Evolutionary conservation across 192 early-diverging fungal genomes (phyloP).

Genomic region (Coemansia nantahalensis): DNA sequence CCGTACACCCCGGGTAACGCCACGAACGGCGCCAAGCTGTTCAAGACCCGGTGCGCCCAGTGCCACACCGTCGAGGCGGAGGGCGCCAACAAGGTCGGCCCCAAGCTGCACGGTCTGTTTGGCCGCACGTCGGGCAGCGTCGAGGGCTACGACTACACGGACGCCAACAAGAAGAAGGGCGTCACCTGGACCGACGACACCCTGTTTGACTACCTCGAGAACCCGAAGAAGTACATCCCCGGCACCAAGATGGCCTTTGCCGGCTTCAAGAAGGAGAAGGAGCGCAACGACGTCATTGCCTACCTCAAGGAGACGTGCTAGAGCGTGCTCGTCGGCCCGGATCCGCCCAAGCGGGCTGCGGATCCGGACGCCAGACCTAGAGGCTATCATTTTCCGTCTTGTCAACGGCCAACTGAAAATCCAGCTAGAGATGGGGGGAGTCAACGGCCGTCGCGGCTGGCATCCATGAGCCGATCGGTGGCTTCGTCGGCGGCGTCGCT

Average conservation of each 20-base stretch:
- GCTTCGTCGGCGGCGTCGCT: no score
- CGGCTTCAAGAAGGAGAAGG: conserved; percentile 64
- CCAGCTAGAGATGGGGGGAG: no score
- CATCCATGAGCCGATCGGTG: no score
- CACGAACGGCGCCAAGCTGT: conserved; percentile 59
- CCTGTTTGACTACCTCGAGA: conserved; percentile 95
- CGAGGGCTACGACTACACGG: conserved; percentile 88
- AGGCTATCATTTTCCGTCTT: no score
- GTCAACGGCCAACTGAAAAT: no score
- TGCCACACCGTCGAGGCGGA: conserved; percentile 90
- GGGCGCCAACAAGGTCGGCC: conserved; percentile 89
- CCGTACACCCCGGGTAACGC: conserved; percentile 35
- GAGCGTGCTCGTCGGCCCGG: no score
- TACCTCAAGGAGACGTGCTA: conserved; percentile 77
- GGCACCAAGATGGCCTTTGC: conserved; percentile 99
- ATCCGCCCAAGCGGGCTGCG: no score
- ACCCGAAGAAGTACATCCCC: conserved; percentile 97
- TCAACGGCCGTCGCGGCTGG: no score
- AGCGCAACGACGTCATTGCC: conserved; percentile 84
- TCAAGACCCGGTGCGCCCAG: conserved; percentile 99
- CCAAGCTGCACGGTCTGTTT: conserved; percentile 92
- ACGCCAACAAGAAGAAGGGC: conserved; percentile 83
- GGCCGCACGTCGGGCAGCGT: conserved; percentile 85
- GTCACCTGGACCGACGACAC: conserved; percentile 87
- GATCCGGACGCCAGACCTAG: no score